Conservation (phyloP, 2,329 filamentous ascomycete genomes). For the Purpureocillium takamizusanense region DNA sequence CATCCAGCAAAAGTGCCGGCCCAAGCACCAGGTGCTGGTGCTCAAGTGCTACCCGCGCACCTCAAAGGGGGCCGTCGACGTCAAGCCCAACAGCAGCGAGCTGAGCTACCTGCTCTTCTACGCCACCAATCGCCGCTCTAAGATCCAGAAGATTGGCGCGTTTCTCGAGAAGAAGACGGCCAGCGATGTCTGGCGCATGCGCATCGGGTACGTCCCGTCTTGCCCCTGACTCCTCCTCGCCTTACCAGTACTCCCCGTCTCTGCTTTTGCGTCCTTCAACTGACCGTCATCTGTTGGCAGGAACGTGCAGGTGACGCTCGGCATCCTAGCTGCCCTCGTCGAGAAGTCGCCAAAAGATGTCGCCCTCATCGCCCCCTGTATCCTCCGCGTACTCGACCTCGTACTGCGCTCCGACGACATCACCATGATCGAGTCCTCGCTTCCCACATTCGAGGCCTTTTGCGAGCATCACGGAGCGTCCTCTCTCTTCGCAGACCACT, state of each 20-base stretch:
- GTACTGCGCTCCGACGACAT: constrained; percentile 82
- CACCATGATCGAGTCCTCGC: constrained; percentile 83
- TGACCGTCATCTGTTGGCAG: constrained; percentile 30
- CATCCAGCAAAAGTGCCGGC: constrained; percentile 62
- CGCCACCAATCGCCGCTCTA: constrained; percentile 85
- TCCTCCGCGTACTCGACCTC: constrained; percentile 75
- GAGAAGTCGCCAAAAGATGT: constrained; percentile 89
- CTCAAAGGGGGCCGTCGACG: constrained; percentile 82
- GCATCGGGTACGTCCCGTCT: constrained; percentile 59
- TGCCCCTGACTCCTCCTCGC: not conserved
- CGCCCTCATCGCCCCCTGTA: constrained; percentile 75
- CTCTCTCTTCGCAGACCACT: constrained; percentile 75
- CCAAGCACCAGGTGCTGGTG: constrained; percentile 93
- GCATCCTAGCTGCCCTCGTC: constrained; percentile 84
- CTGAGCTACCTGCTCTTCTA: constrained; percentile 96
- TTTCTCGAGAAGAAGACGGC: constrained; percentile 93
- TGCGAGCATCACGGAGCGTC: constrained; percentile 84
- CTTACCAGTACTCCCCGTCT: not conserved
- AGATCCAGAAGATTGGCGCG: constrained; percentile 89
- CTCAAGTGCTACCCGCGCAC: constrained; percentile 94
- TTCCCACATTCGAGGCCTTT: constrained; percentile 79
- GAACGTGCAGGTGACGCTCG: constrained; percentile 89
- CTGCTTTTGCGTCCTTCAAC: not conserved
- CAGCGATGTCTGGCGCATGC: constrained; percentile 79
- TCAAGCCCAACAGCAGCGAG: constrained; percentile 94